These are phyloP conservation scores for Wickerhamiella sorbophila DNA, from an alignment of 805 yeast genomes.

Conservation along the genomic window DNA sequence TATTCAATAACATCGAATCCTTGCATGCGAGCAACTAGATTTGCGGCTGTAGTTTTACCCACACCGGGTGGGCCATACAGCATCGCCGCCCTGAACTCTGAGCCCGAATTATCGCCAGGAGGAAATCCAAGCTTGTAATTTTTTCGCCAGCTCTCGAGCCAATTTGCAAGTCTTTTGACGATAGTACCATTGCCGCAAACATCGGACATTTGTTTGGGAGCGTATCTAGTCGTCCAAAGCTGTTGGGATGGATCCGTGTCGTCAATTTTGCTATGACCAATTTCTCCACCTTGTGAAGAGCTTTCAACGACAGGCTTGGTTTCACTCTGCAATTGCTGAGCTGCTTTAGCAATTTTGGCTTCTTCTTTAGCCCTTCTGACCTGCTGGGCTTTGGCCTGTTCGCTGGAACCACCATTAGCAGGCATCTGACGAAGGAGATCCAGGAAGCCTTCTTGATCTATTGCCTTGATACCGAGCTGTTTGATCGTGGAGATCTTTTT, in stretches of 20 bases:
- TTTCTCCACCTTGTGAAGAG: neutral
- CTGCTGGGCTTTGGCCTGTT: conserved; percentile 55
- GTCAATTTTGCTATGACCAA: neutral
- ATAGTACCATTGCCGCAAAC: conserved; percentile 84
- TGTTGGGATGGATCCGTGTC: neutral
- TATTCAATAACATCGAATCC: conserved; percentile 74
- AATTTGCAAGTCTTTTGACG: conserved; percentile 46
- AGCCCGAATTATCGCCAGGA: conserved; percentile 43
- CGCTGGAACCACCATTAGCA: conserved; percentile 81
- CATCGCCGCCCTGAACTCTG: conserved; percentile 64
- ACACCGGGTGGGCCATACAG: conserved; percentile 90
- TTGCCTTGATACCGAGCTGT: conserved; percentile 58
- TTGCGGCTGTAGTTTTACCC: conserved; percentile 88
- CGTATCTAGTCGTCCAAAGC: conserved; percentile 87
- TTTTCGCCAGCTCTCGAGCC: conserved; percentile 69
- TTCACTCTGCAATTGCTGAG: conserved; percentile 12
- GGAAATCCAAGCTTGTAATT: conserved; percentile 43
- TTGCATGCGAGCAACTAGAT: conserved; percentile 60
- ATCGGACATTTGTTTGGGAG: conserved; percentile 62
- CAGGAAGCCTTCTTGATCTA: conserved; percentile 75
- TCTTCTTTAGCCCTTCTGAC: conserved; percentile 56
- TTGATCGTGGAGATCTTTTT: conserved; percentile 75
- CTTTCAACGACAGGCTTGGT: neutral
- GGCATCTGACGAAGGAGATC: conserved; percentile 70
- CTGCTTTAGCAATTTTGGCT: conserved; percentile 31